A percentile compares a stretch with the other conserved stretches of the same genome.
Conservation (phyloP, 768 basidiomycete species). For the Termitomyces sp. region DNA sequence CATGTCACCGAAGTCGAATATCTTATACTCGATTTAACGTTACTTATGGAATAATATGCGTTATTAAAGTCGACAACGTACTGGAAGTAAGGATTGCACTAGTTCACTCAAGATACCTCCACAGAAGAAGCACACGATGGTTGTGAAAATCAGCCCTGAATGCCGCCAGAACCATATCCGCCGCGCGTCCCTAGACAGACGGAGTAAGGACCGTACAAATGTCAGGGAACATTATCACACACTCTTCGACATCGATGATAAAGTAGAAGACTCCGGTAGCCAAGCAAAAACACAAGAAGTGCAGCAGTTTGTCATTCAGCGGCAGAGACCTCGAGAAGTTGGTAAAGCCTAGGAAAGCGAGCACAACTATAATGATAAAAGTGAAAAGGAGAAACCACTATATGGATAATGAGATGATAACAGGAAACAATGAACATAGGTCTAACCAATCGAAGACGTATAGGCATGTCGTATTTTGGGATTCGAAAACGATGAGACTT, state of each 20-base stretch:
- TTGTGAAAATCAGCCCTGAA: slow-evolving; percentile 64
- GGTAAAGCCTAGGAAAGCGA: slow-evolving; percentile 78
- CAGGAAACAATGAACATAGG: slow-evolving; percentile 10
- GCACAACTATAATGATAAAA: slow-evolving; percentile 57
- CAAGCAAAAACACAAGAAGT: slow-evolving; percentile 71
- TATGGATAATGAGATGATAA: neutral
- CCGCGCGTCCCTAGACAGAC: slow-evolving; percentile 57
- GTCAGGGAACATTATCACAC: slow-evolving; percentile 22
- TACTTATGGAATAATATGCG: neutral
- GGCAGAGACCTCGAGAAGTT: slow-evolving; percentile 62
- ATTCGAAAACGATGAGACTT: slow-evolving; percentile 62
- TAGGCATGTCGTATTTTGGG: slow-evolving; percentile 65
- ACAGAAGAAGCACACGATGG: slow-evolving; percentile 69
- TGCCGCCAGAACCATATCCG: slow-evolving; percentile 88
- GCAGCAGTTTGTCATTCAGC: slow-evolving; percentile 76
- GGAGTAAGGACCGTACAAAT: neutral
- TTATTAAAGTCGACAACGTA: slow-evolving; percentile 22
- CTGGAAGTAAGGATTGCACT: slow-evolving; percentile 77
- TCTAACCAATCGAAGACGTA: slow-evolving; percentile 68
- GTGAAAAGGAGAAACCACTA: slow-evolving; percentile 86
- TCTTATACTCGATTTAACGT: slow-evolving; percentile 47
- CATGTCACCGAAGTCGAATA: slow-evolving; percentile 71
- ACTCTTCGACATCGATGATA: slow-evolving; percentile 88
- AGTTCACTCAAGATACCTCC: slow-evolving; percentile 81
- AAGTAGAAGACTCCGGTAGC: slow-evolving; percentile 85